Evolutionary conservation across 2,329 filamentous ascomycete genomes (phyloP).

Genomic region (Huntiella savannae): DNA sequence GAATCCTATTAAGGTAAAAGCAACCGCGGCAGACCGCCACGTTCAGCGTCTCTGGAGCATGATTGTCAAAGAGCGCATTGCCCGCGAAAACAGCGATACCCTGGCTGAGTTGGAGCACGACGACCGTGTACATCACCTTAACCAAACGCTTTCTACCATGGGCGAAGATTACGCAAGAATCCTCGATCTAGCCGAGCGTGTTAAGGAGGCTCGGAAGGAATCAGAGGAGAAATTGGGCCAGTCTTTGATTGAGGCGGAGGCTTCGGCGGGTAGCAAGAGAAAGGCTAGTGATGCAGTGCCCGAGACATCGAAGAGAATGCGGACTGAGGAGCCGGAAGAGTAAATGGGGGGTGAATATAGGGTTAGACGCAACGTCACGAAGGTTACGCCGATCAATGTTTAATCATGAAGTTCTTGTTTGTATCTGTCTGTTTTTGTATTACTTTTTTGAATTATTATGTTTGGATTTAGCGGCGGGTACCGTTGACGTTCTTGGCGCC

Average conservation of each 20-base stretch:
- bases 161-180: constrained; percentile 55
- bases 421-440: constrained; percentile 1
- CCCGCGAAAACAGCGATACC: constrained; percentile 52
- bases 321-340: neutral
- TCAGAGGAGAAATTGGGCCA: neutral
- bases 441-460: constrained; percentile 13
- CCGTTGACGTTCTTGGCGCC: constrained; percentile 22
- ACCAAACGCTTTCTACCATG: constrained; percentile 47
- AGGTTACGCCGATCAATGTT: too few relatives aligned
- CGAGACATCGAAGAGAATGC: neutral
- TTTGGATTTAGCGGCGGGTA: constrained; percentile 14
- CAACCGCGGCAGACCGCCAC: constrained; percentile 22
- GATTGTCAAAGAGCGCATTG: constrained; percentile 58
- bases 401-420: too few relatives aligned
- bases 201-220: constrained; percentile 5
- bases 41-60: constrained; percentile 52
- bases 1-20: constrained; percentile 21
- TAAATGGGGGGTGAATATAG: neutral
- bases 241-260: neutral
- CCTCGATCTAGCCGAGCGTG: constrained; percentile 29
- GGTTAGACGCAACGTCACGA: neutral
- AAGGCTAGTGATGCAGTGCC: neutral
- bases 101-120: constrained; percentile 48
- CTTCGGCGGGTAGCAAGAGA: neutral
- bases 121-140: constrained; percentile 54